phyloP scores from a whole-genome alignment of 1,139 yeast genomes.

The Magnusiomyces magnusii region DNA sequence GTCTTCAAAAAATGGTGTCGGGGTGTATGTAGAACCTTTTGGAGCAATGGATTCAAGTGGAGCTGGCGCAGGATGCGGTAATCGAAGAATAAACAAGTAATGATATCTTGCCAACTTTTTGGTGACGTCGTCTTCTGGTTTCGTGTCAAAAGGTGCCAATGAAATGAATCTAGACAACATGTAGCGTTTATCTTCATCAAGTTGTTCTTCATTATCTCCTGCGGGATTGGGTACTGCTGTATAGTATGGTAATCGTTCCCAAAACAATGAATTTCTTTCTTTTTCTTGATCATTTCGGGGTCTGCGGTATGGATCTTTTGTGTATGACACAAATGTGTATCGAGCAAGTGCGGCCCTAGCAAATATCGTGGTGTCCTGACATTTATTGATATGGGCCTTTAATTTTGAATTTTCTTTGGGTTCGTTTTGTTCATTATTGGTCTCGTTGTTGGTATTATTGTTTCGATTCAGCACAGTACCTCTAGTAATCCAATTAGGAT shows the following conservation, averaged over 20 bases:
- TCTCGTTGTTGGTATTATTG: neutral
- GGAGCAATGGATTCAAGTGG: neutral
- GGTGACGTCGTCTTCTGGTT: constrained; percentile 3
- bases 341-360: constrained; percentile 17
- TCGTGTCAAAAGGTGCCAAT: constrained; percentile 22
- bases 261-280: constrained; percentile 12
- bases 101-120: constrained; percentile 8
- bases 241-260: constrained; percentile 26
- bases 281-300: neutral
- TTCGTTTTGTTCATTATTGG: constrained; percentile 5
- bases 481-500: neutral
- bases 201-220: constrained; percentile 7
- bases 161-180: constrained; percentile 23
- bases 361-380: neutral
- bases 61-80: neutral
- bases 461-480: neutral
- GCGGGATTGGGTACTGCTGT: constrained; percentile 12
- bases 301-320: constrained; percentile 4
- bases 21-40: neutral
- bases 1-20: neutral
- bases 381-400: neutral
- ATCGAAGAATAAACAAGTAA: constrained; percentile 1
- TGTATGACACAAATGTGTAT: constrained; percentile 20
- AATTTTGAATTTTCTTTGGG: neutral
- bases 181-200: neutral